Percentiles rank a stretch among this genome's conserved stretches.
Evolutionary conservation across 257 asterid species (phyloP).

Genomic region (Avicennia marina): DNA sequence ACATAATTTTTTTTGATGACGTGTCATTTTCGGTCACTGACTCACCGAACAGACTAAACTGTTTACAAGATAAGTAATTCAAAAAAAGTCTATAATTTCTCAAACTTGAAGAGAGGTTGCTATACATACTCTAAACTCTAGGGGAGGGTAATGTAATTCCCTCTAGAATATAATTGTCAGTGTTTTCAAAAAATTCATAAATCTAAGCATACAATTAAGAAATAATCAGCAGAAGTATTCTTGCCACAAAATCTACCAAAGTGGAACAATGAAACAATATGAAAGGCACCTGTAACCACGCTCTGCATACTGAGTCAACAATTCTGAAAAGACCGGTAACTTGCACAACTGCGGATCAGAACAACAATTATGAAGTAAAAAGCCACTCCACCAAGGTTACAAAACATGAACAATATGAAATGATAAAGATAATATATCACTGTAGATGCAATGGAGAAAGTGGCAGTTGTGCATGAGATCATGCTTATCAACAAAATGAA

Average conservation of each 20-base stretch:
- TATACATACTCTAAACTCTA: no score
- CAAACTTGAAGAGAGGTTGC: no score
- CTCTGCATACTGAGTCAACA: conserved; percentile 55
- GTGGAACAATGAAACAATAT: conserved; percentile 13
- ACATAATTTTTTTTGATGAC: no score
- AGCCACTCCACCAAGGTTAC: conserved; percentile 10
- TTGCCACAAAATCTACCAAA: neutral
- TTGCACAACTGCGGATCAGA: conserved; percentile 51
- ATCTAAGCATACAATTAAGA: no score
- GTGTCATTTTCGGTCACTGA: no score
- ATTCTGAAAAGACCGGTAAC: conserved; percentile 70
- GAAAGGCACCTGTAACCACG: conserved; percentile 71
- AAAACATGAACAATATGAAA: conserved; percentile 2
- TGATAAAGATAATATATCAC: neutral
- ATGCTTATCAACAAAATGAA: neutral
- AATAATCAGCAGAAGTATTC: neutral
- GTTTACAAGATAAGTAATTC: no score
- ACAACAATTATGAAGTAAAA: conserved; percentile 17
- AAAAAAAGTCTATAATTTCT: no score
- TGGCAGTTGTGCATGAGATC: neutral
- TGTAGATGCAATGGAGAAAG: neutral
- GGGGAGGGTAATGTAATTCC: no score
- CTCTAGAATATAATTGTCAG: no score
- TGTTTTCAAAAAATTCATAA: no score
- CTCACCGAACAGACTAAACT: no score